Evolutionary conservation across 2,329 filamentous ascomycete species (phyloP), one percentile per base, ranked within the genome.

Genomic region (Hymenoscyphus fraxineus): DNA sequence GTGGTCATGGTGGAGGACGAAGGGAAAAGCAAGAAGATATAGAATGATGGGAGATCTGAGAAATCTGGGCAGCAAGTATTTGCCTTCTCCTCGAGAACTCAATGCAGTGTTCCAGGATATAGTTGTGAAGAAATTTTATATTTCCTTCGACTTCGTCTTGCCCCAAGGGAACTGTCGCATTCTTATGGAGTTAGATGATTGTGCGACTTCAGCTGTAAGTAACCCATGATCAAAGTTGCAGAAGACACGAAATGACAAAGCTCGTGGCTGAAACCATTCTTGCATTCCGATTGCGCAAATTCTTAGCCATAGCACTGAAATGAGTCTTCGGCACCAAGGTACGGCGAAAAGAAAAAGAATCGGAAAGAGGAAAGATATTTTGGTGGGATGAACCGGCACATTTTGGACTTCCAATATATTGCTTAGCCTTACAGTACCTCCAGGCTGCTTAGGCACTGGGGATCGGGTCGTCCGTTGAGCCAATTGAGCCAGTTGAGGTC

Each of bases 261-360:
- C 12, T 61, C 16, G 59, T 61, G 31, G 59, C 59, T 61, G 59
- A 61, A 40, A 38, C 35, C 16, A 32, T 61, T 16, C 12, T 61
- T 15, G 40, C 27, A 47, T 51, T 60, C 40, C 35, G 59, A 47
- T 27, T 57, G n/a, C 44, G 22, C 44, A 22, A 22, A 10, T 3
- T 10, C 22, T 22, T 7, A 51, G 44, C 44, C 44, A 51, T 22
- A 51, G 22, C n/a, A 51, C 1, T 22, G 3, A 16, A 7, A 51
- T 51, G 44, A 51, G n/a, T 51, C n/a, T 22, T 22, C 3, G 41
- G 15, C n/a, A 13, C 1, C 2, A 41, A 41, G 13, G 16, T n/a
- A 12, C 10, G 44, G n/a, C n/a, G 44, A 19, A 22, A 51, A 51
- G 44, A 22, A 12, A 51, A 51, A 51, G 4, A 51, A 51, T 27